These are phyloP conservation scores for Neoarthrinium moseri DNA, from an alignment of 2,329 filamentous ascomycete genomes.

Conservation along the genomic window DNA sequence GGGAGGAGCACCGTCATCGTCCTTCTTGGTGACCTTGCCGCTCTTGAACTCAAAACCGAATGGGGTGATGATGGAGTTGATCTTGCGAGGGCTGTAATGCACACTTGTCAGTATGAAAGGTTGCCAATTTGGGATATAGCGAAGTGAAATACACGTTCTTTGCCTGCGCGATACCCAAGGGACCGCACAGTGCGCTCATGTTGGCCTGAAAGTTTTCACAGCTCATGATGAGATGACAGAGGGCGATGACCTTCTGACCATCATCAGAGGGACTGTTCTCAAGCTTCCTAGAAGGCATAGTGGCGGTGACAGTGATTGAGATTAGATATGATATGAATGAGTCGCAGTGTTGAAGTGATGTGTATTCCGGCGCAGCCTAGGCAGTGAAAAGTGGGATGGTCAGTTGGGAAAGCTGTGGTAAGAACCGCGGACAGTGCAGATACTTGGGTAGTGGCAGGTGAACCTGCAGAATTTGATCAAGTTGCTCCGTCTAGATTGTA, in stretches of 20 bases:
- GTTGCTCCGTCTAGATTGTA: no score
- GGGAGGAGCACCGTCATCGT: not conserved
- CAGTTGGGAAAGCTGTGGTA: no score
- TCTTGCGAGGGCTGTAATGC: slow-evolving; percentile 6
- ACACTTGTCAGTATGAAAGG: no score
- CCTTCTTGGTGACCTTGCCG: slow-evolving; percentile 8
- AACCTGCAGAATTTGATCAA: no score
- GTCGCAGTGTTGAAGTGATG: no score
- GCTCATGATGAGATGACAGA: slow-evolving; percentile 11
- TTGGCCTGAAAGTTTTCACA: slow-evolving; percentile 4
- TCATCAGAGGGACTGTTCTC: not conserved
- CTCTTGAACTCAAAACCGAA: slow-evolving; percentile 10
- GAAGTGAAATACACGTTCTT: slow-evolving; percentile 6
- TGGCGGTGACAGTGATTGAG: slow-evolving; percentile 8
- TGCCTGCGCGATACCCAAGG: slow-evolving; percentile 3
- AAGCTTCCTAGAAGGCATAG: slow-evolving; percentile 3
- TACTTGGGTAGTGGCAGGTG: no score
- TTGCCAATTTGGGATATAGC: not conserved
- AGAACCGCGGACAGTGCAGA: no score
- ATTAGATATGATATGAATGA: no score
- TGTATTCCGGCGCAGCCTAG: no score
- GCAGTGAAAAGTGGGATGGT: no score
- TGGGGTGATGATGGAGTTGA: slow-evolving; percentile 8
- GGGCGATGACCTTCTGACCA: not conserved
- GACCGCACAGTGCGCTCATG: not conserved